A percentile compares a stretch with the other conserved stretches of the same genome.
phyloP scores from a whole-genome alignment of 2,329 filamentous ascomycete species.

The Claviceps arundinis region DNA sequence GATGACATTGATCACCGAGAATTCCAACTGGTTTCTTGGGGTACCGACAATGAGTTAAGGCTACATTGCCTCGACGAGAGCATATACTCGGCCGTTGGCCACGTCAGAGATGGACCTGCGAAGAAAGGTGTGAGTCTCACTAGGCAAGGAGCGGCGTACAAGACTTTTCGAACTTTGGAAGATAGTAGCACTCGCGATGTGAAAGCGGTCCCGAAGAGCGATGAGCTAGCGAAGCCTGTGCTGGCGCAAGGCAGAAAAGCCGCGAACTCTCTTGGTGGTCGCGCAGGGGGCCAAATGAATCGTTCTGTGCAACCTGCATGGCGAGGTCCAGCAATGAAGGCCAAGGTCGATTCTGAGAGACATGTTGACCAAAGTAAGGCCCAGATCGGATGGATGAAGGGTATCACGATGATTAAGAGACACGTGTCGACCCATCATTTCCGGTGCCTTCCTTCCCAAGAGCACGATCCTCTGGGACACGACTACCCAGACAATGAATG shows the following conservation, averaged over 20 bases:
- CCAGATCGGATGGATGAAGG: slow-evolving; percentile 58
- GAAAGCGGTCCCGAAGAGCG: slow-evolving; percentile 47
- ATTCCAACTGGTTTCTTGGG: slow-evolving; percentile 89
- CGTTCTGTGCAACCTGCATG: slow-evolving; percentile 27
- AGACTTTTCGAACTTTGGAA: slow-evolving; percentile 67
- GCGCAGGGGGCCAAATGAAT: slow-evolving; percentile 17
- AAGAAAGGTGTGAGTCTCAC: slow-evolving; percentile 57
- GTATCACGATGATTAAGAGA: slow-evolving; percentile 49
- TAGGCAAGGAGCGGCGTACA: slow-evolving; percentile 72
- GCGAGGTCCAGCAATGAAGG: slow-evolving; percentile 47
- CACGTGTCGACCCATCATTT: slow-evolving; percentile 27
- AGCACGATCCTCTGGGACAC: slow-evolving; percentile 37
- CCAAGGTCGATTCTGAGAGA: slow-evolving; percentile 29
- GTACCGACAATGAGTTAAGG: slow-evolving; percentile 69
- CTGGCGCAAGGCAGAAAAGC: slow-evolving; percentile 29
- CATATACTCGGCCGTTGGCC: slow-evolving; percentile 55
- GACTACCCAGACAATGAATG: slow-evolving; percentile 42
- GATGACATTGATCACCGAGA: slow-evolving; percentile 70
- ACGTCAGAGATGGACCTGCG: slow-evolving; percentile 53
- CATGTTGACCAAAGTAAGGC: slow-evolving; percentile 34
- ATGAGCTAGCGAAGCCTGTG: slow-evolving; percentile 35
- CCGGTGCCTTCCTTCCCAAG: slow-evolving; percentile 36
- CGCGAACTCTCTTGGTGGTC: slow-evolving; percentile 30
- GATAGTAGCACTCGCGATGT: slow-evolving; percentile 39
- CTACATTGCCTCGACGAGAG: slow-evolving; percentile 59